These are phyloP conservation scores for rapeseed (Brassica napus) DNA, from an alignment of 345 rosid genomes.

Conservation along the genomic window Da-Ae NC_063448.1:52692001-52692500, in stretches of 20 bases:
- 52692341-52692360: conserved; percentile 86
- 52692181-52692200: conserved; percentile 79
- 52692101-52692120: conserved; percentile 85
- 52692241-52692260: conserved; percentile 88
- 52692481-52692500: conserved; percentile 97
- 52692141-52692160: conserved; percentile 82
- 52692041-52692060: conserved; percentile 84
- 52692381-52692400: conserved; percentile 92
- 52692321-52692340: conserved; percentile 93
- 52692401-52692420: conserved; percentile 93
- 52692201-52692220: conserved; percentile 72
- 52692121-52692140: conserved; percentile 79
- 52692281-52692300: conserved; percentile 75
- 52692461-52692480: conserved; percentile 91
- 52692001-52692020: conserved; percentile 71
- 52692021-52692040: conserved; percentile 54
- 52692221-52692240: conserved; percentile 89
- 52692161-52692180: conserved; percentile 80
- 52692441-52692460: conserved; percentile 96
- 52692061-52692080: conserved; percentile 97
- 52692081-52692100: conserved; percentile 92
- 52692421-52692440: conserved; percentile 97
- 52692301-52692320: conserved; percentile 77
- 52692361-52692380: conserved; percentile 98
- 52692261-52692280: conserved; percentile 95